These are phyloP conservation scores for Vitis hybrid DNA, from an alignment of 177 flowering plant species.

Conservation along the genomic window DNA sequence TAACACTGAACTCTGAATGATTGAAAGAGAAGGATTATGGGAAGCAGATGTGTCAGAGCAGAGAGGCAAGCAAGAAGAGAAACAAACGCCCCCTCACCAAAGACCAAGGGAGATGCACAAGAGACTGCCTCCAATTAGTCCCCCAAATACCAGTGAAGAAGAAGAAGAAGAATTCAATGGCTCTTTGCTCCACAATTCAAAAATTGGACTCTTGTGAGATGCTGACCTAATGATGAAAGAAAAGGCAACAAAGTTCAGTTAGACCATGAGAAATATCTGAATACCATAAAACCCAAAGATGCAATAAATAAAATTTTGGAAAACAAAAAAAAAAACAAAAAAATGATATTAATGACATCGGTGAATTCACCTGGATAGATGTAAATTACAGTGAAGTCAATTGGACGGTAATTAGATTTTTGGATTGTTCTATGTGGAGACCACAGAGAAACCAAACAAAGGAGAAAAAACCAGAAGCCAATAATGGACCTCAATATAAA, in stretches of 20 bases:
- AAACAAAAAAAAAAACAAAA: conserved; percentile 16
- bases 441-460: conserved; percentile 31
- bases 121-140: conserved; percentile 27
- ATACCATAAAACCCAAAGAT: conserved; percentile 8
- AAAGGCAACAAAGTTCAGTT: conserved; percentile 36
- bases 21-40: conserved; percentile 14
- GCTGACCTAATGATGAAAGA: conserved; percentile 41
- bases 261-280: conserved; percentile 54
- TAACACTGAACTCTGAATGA: conserved; percentile 13
- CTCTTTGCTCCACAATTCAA: conserved; percentile 28
- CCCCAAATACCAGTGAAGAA: conserved; percentile 13
- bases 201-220: conserved; percentile 38
- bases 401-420: conserved; percentile 30
- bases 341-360: conserved; percentile 18
- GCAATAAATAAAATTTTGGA: conserved; percentile 20
- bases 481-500: conserved; percentile 17
- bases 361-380: conserved; percentile 19
- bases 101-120: conserved; percentile 30
- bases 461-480: conserved; percentile 22
- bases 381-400: conserved; percentile 18
- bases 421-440: conserved; percentile 33
- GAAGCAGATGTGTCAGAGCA: conserved; percentile 30
- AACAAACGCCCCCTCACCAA: conserved; percentile 24
- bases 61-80: conserved; percentile 20
- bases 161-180: conserved; percentile 28